Base-by-base conservation (phyloP, 306 rosid genomes). In the Ochetophila trinervis region DNA sequence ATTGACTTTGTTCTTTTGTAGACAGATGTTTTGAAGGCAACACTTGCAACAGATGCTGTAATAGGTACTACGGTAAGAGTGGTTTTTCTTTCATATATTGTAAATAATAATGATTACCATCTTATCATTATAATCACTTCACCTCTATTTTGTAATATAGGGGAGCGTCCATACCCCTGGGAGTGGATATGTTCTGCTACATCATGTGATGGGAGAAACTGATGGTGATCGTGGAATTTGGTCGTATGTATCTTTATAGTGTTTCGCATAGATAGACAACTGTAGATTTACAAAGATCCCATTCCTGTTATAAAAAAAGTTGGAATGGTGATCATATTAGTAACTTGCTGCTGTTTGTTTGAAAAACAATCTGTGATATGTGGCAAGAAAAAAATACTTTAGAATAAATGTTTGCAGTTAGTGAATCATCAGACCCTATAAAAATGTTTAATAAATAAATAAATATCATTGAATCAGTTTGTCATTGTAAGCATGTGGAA, bases 141-240 rank as follows among this genome's bases (percentile, higher is more conserved):
- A 21, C 53, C 7, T 50, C 14, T 42, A 58, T 47, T 66, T 67
- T 79, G 67, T 66, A n/a, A 51, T 65, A 80, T 72, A 93, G 99
- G 87, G 73, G 56, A 90, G 84, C 68, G 85, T 88, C 72, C 87
- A 90, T 74, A 81, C 91, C 68, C 94, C 99, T 1, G 99, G 99
- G 68, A 87, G 91, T 88, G 99, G 99, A 63, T 93, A 93, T 77
- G 97, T 90, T 70, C 86, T 93, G 70, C 89, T 93, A 72, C 97
- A 93, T 80, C 99, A 93, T 17, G 91, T 93, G 66, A 93, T 93
- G 99, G 99, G 99, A 68, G 99, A 93, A 88, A 64, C 94, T 63
- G 97, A 86, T 53, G 96, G 97, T 47, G 90, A 90, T 7, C 94
- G 84, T 30, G 97, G 94, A 72, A 67, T 90, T 75, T 93, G 99